Base-by-base conservation (phyloP, 169 alveolate species). In the Cryptosporidium tyzzeri region DNA sequence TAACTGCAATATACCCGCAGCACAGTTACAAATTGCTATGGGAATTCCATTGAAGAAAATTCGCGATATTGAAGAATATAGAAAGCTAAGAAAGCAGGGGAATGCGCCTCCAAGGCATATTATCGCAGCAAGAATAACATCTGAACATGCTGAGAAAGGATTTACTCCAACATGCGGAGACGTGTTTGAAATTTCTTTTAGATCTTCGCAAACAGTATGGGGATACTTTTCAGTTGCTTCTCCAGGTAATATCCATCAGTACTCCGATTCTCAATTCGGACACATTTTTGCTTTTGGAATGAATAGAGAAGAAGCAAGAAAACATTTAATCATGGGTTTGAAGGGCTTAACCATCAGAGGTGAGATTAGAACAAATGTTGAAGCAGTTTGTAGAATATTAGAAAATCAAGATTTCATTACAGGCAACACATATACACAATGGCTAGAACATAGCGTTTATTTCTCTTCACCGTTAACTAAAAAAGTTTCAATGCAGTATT, bases 261-360 rank as follows among this genome's bases (percentile, higher is more conserved):
- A 91, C 87, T 94, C 97, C 7, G 97, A 95, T 85, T 93, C 96
- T n/a, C 97, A 95, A 91, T 94, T 95, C 62, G 97, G 97, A 0
- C 97, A 95, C 92, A 92, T 95, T 45, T 95, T 95, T 69, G 95
- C 96, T 44, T 91, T 91, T 65, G 97, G 97, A 18, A 91, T 73
- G 44, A 91, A 93, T 35, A 93, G 95, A 37, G 95, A 95, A 71
- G 91, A 86, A 23, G 95, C 96, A 7, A 92, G 95, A 45, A 87
- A 92, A 84, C 84, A 91, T 62, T 85, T 94, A 55, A 93, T 94
- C 18, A 85, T 92, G 80, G 92, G 94, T 41, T 62, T 94, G 89
- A 91, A 93, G 70, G 93, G 94, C 51, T 85, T 94, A 65, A 86
- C 91, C 16, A 91, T 94, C 29, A 86, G 93, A 8, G 96, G 96